Evolutionary conservation across 495 filamentous ascomycete species (phyloP).

Genomic region (Trichoderma parareesei): DNA sequence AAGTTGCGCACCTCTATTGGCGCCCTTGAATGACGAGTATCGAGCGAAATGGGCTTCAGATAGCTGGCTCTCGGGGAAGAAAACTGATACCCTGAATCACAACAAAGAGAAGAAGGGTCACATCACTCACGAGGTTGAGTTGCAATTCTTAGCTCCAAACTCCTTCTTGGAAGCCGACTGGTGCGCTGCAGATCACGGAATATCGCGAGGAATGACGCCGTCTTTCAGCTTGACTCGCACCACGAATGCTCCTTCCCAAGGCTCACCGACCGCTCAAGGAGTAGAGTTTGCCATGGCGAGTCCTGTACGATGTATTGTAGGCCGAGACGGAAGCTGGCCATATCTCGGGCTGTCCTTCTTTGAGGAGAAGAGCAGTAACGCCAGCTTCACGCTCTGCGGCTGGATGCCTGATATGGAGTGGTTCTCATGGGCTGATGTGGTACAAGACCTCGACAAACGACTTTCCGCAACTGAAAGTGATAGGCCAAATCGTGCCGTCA

Average conservation of each 20-base stretch:
- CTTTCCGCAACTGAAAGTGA: neutral
- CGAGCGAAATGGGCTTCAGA: neutral
- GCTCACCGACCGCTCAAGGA: neutral
- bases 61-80: neutral
- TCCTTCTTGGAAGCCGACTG: neutral
- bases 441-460: constrained; percentile 13
- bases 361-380: constrained; percentile 17
- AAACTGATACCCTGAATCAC: neutral
- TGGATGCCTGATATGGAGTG: constrained; percentile 24
- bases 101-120: neutral
- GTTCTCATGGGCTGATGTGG: constrained; percentile 27
- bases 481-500: neutral
- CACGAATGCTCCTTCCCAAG: neutral
- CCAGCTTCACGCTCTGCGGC: constrained; percentile 25
- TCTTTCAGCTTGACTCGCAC: neutral
- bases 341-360: constrained; percentile 19
- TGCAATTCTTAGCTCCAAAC: constrained; percentile 5
- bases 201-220: neutral
- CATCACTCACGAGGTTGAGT: neutral
- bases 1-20: neutral
- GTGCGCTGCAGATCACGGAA: constrained; percentile 15
- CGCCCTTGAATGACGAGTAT: neutral
- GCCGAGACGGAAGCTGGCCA: constrained; percentile 19
- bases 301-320: neutral
- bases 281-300: neutral